Percentiles rank a stretch among this genome's conserved stretches.
These are phyloP conservation scores for Tillandsia fasciculata DNA, from an alignment of 176 grass and related monocot species.

Conservation along the genomic window DNA sequence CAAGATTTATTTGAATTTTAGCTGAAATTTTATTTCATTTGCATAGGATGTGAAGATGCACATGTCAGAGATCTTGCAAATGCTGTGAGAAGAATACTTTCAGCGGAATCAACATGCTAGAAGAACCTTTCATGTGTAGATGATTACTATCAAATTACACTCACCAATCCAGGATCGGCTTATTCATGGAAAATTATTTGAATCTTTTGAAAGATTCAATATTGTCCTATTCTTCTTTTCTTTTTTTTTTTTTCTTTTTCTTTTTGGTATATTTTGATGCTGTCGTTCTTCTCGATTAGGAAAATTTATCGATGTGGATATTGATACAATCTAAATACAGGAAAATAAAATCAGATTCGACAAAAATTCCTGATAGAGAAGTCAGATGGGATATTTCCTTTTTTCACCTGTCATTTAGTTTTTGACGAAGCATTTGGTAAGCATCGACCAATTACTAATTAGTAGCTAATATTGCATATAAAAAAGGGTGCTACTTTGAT, in stretches of 20 bases:
- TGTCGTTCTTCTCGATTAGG: background rate
- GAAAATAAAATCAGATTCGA: too few species aligned
- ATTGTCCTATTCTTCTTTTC: background rate
- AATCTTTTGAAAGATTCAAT: background rate
- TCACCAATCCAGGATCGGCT: background rate
- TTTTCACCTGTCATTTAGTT: too few species aligned
- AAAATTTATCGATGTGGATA: too few species aligned
- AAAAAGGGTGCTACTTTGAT: too few species aligned
- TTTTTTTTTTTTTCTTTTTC: background rate
- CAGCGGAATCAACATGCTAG: background rate
- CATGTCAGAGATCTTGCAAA: slow-evolving; percentile 67
- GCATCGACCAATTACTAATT: too few species aligned
- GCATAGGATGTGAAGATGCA: slow-evolving; percentile 55
- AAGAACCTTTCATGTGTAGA: background rate
- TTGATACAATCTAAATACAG: too few species aligned
- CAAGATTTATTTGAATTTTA: background rate
- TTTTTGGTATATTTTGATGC: background rate
- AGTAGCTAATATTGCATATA: too few species aligned
- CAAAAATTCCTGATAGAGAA: too few species aligned
- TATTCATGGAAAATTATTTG: background rate
- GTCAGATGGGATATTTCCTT: too few species aligned
- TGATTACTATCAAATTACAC: background rate
- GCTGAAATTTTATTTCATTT: background rate
- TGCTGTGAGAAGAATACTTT: slow-evolving; percentile 32
- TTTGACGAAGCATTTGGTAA: too few species aligned